Conservation (phyloP, 768 basidiomycete genomes). For the Terana coerulea region DNA sequence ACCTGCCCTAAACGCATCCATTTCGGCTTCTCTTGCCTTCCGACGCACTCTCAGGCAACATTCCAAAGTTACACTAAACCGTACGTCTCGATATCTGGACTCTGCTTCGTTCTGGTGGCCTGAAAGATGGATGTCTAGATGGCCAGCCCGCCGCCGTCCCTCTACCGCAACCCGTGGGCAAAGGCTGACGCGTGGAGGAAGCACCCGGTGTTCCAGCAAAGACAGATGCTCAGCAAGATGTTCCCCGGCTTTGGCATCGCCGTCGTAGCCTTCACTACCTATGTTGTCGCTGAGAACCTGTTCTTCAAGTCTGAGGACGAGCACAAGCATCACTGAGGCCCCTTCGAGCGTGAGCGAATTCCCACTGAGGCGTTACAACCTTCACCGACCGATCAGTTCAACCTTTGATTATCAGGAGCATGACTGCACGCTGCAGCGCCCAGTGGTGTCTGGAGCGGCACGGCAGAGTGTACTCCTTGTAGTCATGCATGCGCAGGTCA, state of each 20-base stretch:
- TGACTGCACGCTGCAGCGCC: no score
- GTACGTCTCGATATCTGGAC: background rate
- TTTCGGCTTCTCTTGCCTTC: slow-evolving; percentile 2
- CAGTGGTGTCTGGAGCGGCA: no score
- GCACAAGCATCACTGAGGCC: slow-evolving; percentile 14
- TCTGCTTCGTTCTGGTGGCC: background rate
- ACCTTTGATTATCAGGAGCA: no score
- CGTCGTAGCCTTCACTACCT: slow-evolving; percentile 86
- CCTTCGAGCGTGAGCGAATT: no score
- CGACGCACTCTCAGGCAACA: background rate
- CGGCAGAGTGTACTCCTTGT: no score
- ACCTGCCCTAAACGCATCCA: slow-evolving; percentile 59
- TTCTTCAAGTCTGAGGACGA: slow-evolving; percentile 32
- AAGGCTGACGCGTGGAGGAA: slow-evolving; percentile 92
- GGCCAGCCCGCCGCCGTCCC: slow-evolving; percentile 50
- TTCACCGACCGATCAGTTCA: no score
- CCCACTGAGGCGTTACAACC: no score
- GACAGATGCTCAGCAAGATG: slow-evolving; percentile 83
- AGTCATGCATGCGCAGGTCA: no score
- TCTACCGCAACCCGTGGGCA: slow-evolving; percentile 93
- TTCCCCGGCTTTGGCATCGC: slow-evolving; percentile 97
- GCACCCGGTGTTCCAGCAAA: slow-evolving; percentile 82
- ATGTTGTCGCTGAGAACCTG: slow-evolving; percentile 82
- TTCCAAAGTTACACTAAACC: background rate
- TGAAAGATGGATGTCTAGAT: slow-evolving; percentile 30